Percentiles rank a stretch among this genome's conserved stretches.
Evolutionary conservation across 106 monocot species (phyloP).

Genomic region (Platanthera guangdongensis): DNA sequence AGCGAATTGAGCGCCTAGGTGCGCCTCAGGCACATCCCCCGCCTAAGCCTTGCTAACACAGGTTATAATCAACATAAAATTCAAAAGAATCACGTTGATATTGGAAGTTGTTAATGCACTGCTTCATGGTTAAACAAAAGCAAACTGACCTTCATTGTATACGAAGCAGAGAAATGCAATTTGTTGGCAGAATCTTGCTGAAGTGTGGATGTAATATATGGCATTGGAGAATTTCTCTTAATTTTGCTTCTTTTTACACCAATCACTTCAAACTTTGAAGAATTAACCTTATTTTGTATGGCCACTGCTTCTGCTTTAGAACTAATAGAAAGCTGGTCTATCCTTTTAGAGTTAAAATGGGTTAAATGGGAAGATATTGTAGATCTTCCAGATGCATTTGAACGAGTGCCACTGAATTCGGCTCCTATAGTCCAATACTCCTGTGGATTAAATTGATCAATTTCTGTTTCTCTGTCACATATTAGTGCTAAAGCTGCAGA

Average conservation of each 20-base stretch:
- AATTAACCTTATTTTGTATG: constrained; percentile 38
- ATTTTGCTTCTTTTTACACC: constrained; percentile 40
- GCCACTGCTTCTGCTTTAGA: constrained; percentile 41
- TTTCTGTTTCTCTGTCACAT: constrained; percentile 84
- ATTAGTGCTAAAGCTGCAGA: constrained; percentile 89
- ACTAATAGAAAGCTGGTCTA: constrained; percentile 64
- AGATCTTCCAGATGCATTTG: constrained; percentile 3
- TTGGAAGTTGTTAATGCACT: not conserved
- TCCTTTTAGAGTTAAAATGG: constrained; percentile 52
- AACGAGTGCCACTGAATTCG: constrained; percentile 26
- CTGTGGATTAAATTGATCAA: constrained; percentile 69
- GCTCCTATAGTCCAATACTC: constrained; percentile 83
- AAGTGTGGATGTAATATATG: constrained; percentile 89
- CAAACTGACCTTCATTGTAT: constrained; percentile 83
- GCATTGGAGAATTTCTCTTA: constrained; percentile 73
- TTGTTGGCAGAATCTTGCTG: constrained; percentile 88
- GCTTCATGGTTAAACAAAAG: not conserved
- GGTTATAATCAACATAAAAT: not conserved
- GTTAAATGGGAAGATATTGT: constrained; percentile 46
- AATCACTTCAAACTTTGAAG: constrained; percentile 57
- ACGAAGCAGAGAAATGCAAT: constrained; percentile 56
- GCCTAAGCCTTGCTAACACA: too few species aligned
- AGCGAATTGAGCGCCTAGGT: too few species aligned
- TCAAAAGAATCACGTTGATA: not conserved
- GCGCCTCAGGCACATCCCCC: too few species aligned